Percentiles rank a stretch among this genome's conserved stretches.
These are phyloP conservation scores for Blastocystis sp. DNA, from an alignment of 352 stramenopile species.

Conservation along the genomic window DNA sequence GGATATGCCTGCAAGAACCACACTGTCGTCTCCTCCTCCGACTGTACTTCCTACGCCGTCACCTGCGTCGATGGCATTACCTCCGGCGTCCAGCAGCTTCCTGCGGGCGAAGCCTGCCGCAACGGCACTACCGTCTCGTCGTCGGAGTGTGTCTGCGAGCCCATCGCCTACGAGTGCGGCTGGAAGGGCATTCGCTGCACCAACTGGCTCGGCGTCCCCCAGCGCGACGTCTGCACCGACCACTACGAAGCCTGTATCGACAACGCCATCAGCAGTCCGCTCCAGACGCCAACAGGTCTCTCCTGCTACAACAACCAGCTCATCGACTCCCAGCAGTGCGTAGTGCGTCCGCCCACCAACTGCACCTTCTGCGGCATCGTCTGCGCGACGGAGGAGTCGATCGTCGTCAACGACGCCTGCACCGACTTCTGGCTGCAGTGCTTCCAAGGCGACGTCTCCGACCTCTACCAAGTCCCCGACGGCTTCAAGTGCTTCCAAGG, in stretches of 20 bases:
- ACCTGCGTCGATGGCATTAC: constrained; percentile 8
- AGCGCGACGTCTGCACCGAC: constrained; percentile 1
- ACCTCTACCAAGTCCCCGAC: background rate
- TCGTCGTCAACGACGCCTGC: constrained; percentile 36
- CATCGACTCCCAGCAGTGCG: background rate
- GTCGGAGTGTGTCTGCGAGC: constrained; percentile 9
- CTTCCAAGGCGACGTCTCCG: background rate
- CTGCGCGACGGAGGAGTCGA: background rate
- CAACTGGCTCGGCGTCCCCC: constrained; percentile 20
- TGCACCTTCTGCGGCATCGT: constrained; percentile 42
- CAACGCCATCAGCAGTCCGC: constrained; percentile 18
- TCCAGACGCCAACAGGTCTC: background rate
- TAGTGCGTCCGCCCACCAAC: constrained; percentile 1
- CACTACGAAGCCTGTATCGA: constrained; percentile 35
- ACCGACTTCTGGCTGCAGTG: constrained; percentile 32
- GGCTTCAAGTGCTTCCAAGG: constrained; percentile 34
- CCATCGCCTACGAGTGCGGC: constrained; percentile 13
- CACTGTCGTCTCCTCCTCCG: background rate
- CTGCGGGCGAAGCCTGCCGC: background rate
- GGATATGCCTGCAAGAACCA: background rate
- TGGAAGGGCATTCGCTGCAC: constrained; percentile 22
- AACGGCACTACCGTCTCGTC: background rate
- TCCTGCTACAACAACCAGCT: constrained; percentile 8
- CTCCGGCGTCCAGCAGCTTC: background rate
- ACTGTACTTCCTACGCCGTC: constrained; percentile 4